Base-by-base conservation (phyloP, 768 basidiomycete species). In the Rhizopogon sp. region DNA sequence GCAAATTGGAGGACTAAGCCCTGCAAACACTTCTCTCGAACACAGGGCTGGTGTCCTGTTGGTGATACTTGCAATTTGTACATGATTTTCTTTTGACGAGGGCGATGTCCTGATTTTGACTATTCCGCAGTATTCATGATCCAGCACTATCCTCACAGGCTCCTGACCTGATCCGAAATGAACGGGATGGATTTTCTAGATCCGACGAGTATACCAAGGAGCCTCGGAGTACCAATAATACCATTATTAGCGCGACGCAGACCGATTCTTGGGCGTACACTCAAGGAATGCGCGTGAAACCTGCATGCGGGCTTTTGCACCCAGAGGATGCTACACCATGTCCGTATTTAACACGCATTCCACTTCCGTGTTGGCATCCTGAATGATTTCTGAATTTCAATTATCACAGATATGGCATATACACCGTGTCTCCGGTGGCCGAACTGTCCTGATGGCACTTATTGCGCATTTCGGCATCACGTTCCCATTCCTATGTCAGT, bases 61-160 rank as follows among this genome's bases (percentile, higher is more conserved):
- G 77, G 74, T 14, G 68, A 72, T 37, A 59, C 66, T 6, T 79
- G 75, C 58, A 70, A 62, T 56, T 76, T 77, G 79, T 78, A 62
- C 60, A 75, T 62, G 31, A 5, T 51, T 51, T 35, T 28, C 52
- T 37, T 42, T 1, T 39, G 3, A 29, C 14, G 5, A 47, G 33
- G 25, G 50, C 16, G 29, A 28, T 25, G 39, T 50, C 50, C 43
- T 55, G 42, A 53, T 57, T 43, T 5, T 16, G 29, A 50, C 17
- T 47, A 22, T 9, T 52, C 6, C 28, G 40, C 43, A 63, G 64
- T 56, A 52, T 58, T 6, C 69, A 60, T 46, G 63, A 66, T 57
- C 62, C 33, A 33, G 17, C 31, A 14, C 13, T 8, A 33, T 47
- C 8, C 13, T 13, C 33, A 20, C 11, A 8, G 17, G 8, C 31